Evolutionary conservation across 2,329 filamentous ascomycete species (phyloP).

Genomic region (Scorias spongiosa): DNA sequence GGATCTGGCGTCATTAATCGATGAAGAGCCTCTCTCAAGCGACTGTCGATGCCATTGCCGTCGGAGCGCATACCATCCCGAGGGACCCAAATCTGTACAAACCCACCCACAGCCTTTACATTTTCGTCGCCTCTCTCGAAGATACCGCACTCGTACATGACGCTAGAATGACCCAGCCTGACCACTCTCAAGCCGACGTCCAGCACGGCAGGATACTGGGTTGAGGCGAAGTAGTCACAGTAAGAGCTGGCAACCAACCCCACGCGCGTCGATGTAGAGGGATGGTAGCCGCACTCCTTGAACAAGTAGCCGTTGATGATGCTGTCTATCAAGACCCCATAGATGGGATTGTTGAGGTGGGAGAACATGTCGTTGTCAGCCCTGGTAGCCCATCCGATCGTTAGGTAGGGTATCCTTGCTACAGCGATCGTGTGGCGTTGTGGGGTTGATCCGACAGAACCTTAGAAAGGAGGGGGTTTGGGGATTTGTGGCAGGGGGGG

Average conservation of each 20-base stretch:
- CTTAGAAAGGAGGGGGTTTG: too few relatives aligned
- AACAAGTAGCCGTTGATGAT: conserved; percentile 83
- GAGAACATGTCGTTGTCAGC: conserved; percentile 90
- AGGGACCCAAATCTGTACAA: conserved; percentile 72
- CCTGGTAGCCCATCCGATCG: conserved; percentile 32
- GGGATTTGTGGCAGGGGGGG: too few relatives aligned
- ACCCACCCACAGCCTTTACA: conserved; percentile 72
- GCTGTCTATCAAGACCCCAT: conserved; percentile 48
- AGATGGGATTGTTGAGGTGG: conserved; percentile 44
- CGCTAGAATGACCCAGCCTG: conserved; percentile 71
- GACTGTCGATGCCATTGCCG: neutral
- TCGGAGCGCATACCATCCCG: neutral
- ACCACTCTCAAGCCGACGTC: conserved; percentile 72
- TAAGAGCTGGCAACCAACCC: conserved; percentile 75
- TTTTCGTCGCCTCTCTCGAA: conserved; percentile 60
- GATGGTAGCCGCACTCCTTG: conserved; percentile 57
- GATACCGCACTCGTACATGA: conserved; percentile 77
- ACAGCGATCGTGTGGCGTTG: neutral
- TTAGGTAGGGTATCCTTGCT: conserved; percentile 1
- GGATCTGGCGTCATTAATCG: neutral
- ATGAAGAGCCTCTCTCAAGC: neutral
- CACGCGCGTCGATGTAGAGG: conserved; percentile 54
- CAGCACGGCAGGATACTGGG: conserved; percentile 67
- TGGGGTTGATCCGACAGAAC: too few relatives aligned
- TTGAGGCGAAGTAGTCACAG: conserved; percentile 70